Percentiles rank a stretch among this genome's conserved stretches.
Conservation (phyloP, 148 eudicot genomes). For the Rhododendron williamsianum region DNA sequence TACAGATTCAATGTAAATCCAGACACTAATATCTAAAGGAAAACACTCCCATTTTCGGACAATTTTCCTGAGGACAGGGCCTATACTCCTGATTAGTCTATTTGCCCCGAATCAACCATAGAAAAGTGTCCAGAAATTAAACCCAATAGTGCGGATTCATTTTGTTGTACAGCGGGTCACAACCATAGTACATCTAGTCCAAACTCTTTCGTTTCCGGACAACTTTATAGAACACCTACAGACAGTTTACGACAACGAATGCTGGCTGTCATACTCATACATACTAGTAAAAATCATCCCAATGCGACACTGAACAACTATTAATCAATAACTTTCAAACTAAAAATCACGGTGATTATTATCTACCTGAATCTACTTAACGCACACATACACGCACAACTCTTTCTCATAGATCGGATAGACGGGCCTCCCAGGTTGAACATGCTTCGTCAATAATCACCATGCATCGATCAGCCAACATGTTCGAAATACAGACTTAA, state of each 20-base stretch:
- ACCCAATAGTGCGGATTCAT: not conserved
- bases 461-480: no score
- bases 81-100: not conserved
- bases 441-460: not conserved
- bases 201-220: not conserved
- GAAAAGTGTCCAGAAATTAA: not conserved
- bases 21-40: not conserved
- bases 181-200: not conserved
- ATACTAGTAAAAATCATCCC: not conserved
- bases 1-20: not conserved
- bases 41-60: not conserved
- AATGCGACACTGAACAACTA: not conserved
- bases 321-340: not conserved
- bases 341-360: not conserved
- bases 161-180: not conserved
- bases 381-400: not conserved
- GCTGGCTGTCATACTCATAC: no score
- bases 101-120: not conserved
- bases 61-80: not conserved
- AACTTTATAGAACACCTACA: no score
- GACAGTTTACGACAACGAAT: no score
- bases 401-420: not conserved
- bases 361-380: not conserved
- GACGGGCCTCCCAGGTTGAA: not conserved
- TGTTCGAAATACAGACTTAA: not conserved